Conservation (phyloP, 371 early-diverging fungal genomes). For the Haplosporangium sp. region DNA sequence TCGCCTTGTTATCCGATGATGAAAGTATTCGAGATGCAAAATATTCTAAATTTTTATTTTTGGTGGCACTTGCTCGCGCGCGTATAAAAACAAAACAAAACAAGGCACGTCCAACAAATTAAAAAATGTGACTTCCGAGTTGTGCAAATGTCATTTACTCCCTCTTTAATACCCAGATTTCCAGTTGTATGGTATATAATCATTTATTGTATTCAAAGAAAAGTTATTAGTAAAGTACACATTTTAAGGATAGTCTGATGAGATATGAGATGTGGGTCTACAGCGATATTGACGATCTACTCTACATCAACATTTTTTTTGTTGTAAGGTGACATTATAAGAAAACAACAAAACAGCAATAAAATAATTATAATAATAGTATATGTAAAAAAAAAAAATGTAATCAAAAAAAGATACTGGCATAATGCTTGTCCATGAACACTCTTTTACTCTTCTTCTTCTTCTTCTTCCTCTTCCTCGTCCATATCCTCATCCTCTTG, state of each 20-base stretch:
- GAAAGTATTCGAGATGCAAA: background rate
- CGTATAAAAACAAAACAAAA: too few relatives aligned
- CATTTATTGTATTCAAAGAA: too few relatives aligned
- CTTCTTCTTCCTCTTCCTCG: conserved; percentile 31
- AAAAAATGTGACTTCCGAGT: too few relatives aligned
- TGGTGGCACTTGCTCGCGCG: background rate
- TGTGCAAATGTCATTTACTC: too few relatives aligned
- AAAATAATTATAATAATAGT: background rate
- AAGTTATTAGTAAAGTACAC: too few relatives aligned
- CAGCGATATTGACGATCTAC: background rate
- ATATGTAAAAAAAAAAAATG: background rate
- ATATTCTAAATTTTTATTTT: background rate
- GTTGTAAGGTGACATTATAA: background rate
- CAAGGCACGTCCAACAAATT: too few relatives aligned
- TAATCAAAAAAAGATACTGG: background rate
- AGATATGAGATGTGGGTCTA: background rate
- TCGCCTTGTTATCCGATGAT: background rate
- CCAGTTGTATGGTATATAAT: too few relatives aligned
- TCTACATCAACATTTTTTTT: conserved; percentile 2
- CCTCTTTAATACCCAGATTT: too few relatives aligned
- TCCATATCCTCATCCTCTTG: conserved; percentile 23
- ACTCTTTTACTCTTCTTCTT: background rate
- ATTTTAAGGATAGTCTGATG: too few relatives aligned
- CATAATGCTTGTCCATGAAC: background rate
- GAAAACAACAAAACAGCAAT: background rate